These are phyloP conservation scores for Coemansia sp. DNA, from an alignment of 192 early-diverging fungal genomes.

Conservation along the genomic window DNA sequence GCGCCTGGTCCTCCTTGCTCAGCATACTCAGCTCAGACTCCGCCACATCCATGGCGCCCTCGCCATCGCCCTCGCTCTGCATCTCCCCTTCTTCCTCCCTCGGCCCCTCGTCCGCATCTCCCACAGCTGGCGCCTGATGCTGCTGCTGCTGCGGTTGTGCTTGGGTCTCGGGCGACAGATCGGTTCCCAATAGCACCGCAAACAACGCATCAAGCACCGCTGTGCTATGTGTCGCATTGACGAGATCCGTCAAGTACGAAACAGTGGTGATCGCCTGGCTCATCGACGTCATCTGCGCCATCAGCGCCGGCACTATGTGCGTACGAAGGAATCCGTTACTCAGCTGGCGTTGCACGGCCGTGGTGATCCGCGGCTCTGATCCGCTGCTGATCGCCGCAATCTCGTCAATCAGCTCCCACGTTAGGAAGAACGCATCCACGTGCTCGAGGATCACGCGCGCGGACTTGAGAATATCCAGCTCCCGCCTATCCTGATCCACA, in stretches of 20 bases:
- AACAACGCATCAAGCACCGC: conserved; percentile 46
- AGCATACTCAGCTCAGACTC: neutral
- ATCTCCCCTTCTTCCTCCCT: neutral
- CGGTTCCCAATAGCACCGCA: conserved; percentile 36
- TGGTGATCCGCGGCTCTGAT: conserved; percentile 11
- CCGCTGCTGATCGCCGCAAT: conserved; percentile 15
- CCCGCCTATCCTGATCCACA: conserved; percentile 33
- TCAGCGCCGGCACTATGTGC: conserved; percentile 40
- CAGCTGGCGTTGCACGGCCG: conserved; percentile 42
- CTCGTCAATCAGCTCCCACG: conserved; percentile 55
- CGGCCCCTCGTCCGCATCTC: neutral
- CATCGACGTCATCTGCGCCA: conserved; percentile 18
- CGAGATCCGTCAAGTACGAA: conserved; percentile 42
- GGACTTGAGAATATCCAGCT: conserved; percentile 18
- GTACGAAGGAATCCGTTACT: conserved; percentile 38
- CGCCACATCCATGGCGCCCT: neutral
- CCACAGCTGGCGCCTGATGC: neutral
- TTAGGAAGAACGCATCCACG: conserved; percentile 49
- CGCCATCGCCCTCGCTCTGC: neutral
- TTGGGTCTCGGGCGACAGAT: conserved; percentile 31
- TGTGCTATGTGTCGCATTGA: conserved; percentile 35
- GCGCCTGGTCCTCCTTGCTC: conserved; percentile 37
- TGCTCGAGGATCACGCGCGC: conserved; percentile 23
- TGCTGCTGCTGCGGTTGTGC: neutral
- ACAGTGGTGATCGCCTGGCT: conserved; percentile 46